A percentile compares a stretch with the other conserved stretches of the same genome.
These are phyloP conservation scores for Cytospora chrysosperma DNA, from an alignment of 2,329 filamentous ascomycete genomes.

Conservation along the genomic window DNA sequence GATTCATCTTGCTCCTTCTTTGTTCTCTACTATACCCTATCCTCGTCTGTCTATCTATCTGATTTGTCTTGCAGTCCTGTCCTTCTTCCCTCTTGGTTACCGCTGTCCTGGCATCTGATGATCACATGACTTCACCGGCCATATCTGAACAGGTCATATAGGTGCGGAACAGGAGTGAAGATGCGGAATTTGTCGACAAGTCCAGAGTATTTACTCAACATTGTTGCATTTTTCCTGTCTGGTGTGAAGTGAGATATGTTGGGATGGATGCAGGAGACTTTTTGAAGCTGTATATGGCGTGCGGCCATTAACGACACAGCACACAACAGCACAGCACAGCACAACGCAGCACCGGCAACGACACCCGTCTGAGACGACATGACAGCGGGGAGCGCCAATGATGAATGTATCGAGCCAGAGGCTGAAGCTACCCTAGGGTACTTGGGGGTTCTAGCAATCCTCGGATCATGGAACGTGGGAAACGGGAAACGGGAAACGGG, in stretches of 20 bases:
- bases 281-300: neutral
- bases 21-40: slow-evolving; percentile 25
- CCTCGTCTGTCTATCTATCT: slow-evolving; percentile 14
- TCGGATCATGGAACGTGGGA: neutral
- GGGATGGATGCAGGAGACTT: neutral
- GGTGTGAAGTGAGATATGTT: neutral
- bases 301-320: neutral
- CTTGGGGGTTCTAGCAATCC: too few relatives aligned
- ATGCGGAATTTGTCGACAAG: neutral
- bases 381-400: neutral
- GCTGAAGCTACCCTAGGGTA: neutral
- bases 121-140: neutral
- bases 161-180: neutral
- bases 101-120: slow-evolving; percentile 12
- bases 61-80: slow-evolving; percentile 13
- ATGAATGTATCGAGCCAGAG: neutral
- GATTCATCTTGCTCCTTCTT: slow-evolving; percentile 29
- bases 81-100: neutral
- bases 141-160: neutral
- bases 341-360: neutral
- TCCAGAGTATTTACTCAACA: neutral
- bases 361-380: too few relatives aligned
- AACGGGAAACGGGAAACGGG: neutral
- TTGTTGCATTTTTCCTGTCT: neutral
- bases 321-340: neutral